phyloP scores from a whole-genome alignment of 2,329 filamentous ascomycete species.

The Colletotrichum limetticola region DNA sequence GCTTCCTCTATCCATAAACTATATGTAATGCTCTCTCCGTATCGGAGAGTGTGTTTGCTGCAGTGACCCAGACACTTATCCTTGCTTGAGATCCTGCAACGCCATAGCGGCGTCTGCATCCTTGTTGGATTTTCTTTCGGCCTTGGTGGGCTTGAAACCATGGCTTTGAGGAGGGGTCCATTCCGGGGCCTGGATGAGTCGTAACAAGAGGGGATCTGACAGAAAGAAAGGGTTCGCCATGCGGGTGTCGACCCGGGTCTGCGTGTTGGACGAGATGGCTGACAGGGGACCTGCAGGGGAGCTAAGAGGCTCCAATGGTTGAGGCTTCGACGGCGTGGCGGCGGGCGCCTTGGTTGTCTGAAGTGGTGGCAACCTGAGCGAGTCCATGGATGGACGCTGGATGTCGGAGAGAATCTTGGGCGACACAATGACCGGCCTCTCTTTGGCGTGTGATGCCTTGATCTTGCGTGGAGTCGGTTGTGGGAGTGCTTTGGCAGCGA shows the following conservation, averaged over 20 bases:
- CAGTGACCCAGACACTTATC: background rate
- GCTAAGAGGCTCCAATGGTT: conserved; percentile 19
- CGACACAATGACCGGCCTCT: conserved; percentile 2
- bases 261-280: conserved; percentile 19
- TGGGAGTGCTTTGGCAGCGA: conserved; percentile 37
- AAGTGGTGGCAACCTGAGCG: conserved; percentile 14
- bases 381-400: conserved; percentile 7
- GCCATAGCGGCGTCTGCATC: conserved; percentile 18
- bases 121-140: background rate
- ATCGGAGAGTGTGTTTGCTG: background rate
- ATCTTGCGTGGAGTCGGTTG: conserved; percentile 33
- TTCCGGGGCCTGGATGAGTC: background rate
- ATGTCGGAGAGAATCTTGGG: conserved; percentile 29
- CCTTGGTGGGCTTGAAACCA: background rate
- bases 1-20: background rate
- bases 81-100: conserved; percentile 8
- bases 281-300: conserved; percentile 14
- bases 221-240: background rate
- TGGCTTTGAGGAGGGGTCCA: background rate
- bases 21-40: background rate
- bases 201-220: conserved; percentile 3
- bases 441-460: background rate
- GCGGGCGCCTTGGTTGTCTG: background rate
- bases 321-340: conserved; percentile 1
- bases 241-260: background rate